Conservation (phyloP, 306 rosid genomes). For the Albizia julibrissin region DNA sequence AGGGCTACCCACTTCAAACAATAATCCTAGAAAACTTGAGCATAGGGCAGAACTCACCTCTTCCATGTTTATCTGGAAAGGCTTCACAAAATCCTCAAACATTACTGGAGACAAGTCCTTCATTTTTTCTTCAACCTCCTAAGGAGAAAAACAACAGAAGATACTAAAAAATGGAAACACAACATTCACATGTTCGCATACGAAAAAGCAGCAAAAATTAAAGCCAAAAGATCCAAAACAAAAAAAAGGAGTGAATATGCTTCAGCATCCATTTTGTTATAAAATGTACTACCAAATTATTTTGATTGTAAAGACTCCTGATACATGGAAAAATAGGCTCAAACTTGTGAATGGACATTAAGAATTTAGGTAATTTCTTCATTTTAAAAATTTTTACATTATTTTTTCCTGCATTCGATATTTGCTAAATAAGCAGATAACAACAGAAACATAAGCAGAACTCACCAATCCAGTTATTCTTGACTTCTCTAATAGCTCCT, state of each 20-base stretch:
- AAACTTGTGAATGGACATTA: not conserved
- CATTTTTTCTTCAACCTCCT: conserved; percentile 90
- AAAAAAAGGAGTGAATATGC: not conserved
- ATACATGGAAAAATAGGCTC: conserved; percentile 7
- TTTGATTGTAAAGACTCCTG: not conserved
- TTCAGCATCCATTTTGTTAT: not conserved
- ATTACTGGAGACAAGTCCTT: conserved; percentile 73
- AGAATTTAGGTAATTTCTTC: not conserved
- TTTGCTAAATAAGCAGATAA: not conserved
- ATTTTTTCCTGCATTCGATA: not conserved
- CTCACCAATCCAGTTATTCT: conserved; percentile 93
- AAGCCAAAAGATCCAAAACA: not conserved
- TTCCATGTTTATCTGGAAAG: conserved; percentile 77
- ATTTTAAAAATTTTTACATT: not conserved
- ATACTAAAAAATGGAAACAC: conserved; percentile 8
- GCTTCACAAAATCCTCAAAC: conserved; percentile 85
- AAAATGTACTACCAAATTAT: not conserved
- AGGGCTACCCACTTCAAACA: not conserved
- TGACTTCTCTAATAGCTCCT: conserved; percentile 77
- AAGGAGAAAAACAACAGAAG: conserved; percentile 1
- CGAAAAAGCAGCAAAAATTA: conserved; percentile 3
- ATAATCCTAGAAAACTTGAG: conserved; percentile 8
- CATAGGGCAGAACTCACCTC: conserved; percentile 53
- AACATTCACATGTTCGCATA: conserved; percentile 13
- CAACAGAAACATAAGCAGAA: conserved; percentile 13